phyloP scores from a whole-genome alignment of 1,284 basidiomycete species.

The Ceratobasidium sp. region DNA sequence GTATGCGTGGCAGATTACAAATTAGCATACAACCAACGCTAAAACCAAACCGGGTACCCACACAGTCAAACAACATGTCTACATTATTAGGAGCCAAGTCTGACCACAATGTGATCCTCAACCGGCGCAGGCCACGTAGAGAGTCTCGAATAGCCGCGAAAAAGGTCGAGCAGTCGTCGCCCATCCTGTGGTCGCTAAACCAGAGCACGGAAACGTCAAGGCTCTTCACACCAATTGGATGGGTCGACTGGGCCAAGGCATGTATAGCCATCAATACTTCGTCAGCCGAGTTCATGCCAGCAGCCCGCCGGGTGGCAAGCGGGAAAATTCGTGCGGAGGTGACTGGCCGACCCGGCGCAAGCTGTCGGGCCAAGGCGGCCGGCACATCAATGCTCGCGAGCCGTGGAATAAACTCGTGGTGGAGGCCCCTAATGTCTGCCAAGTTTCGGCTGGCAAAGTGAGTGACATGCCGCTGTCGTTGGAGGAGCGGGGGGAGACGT shows the following conservation, averaged over 20 bases:
- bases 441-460: slow-evolving; percentile 45
- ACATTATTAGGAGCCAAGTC: slow-evolving; percentile 37
- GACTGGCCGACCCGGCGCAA: slow-evolving; percentile 39
- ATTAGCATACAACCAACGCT: slow-evolving; percentile 38
- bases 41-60: not conserved
- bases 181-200: slow-evolving; percentile 30
- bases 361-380: slow-evolving; percentile 34
- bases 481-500: slow-evolving; percentile 17
- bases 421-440: slow-evolving; percentile 34
- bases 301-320: slow-evolving; percentile 6
- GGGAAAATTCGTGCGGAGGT: slow-evolving; percentile 34
- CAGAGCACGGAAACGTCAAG: slow-evolving; percentile 33
- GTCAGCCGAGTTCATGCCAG: slow-evolving; percentile 35
- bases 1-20: slow-evolving; percentile 4
- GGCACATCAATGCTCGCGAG: slow-evolving; percentile 38
- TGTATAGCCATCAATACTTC: slow-evolving; percentile 37
- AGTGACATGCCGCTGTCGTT: slow-evolving; percentile 33
- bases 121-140: slow-evolving; percentile 11
- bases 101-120: slow-evolving; percentile 38
- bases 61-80: slow-evolving; percentile 38
- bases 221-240: slow-evolving; percentile 18
- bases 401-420: not conserved
- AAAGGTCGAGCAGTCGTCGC: slow-evolving; percentile 34
- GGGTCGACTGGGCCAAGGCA: slow-evolving; percentile 34
- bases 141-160: slow-evolving; percentile 42